These are phyloP conservation scores for Pyracantha coccinea DNA, from an alignment of 331 rosid genomes.

Conservation along the genomic window DNA sequence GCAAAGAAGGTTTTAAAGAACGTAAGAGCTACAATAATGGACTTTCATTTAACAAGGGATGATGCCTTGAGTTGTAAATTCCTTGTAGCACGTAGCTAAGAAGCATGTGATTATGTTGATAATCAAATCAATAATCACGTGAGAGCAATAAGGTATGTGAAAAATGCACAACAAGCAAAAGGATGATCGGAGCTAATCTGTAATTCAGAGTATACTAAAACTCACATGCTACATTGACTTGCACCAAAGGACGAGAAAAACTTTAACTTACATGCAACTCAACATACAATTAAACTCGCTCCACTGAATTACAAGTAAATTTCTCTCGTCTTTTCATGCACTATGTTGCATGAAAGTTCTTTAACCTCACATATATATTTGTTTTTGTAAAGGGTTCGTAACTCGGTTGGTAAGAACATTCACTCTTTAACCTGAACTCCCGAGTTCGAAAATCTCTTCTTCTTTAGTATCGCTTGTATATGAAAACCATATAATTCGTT, in stretches of 20 bases:
- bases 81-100: not conserved
- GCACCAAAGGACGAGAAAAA: too few species aligned
- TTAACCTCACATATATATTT: not conserved
- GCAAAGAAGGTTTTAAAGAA: not conserved
- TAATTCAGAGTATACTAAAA: too few species aligned
- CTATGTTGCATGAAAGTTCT: not conserved
- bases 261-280: not conserved
- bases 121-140: not conserved
- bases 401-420: not conserved
- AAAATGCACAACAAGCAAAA: not conserved
- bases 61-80: not conserved
- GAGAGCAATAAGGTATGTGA: not conserved
- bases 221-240: too few species aligned
- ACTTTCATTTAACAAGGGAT: not conserved
- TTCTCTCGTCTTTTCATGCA: not conserved
- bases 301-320: fast-evolving
- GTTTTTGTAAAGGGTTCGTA: too few species aligned
- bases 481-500: not conserved
- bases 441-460: too few species aligned
- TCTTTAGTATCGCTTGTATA: not conserved
- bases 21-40: not conserved
- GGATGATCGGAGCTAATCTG: fast-evolving
- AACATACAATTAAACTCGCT: not conserved
- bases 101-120: not conserved
- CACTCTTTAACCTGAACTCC: not conserved